Evolutionary conservation across 2,329 filamentous ascomycete species (phyloP).

Genomic region (Xylariaceae sp.): DNA sequence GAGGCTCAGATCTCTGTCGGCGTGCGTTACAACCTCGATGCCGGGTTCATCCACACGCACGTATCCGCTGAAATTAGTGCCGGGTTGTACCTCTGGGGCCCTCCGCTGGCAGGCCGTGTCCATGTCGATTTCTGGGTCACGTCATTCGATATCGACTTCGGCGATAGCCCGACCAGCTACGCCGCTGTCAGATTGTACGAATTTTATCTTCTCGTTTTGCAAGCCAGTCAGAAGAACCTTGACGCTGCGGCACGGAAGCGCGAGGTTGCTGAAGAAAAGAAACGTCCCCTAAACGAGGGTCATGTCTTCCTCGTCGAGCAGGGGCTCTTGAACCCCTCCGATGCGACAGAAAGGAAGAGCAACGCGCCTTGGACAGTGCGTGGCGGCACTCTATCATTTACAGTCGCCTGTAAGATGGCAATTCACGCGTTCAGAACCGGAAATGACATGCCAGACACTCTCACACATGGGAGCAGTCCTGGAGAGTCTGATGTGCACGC

Average conservation of each 20-base stretch:
- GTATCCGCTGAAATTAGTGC: conserved; percentile 29
- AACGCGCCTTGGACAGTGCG: conserved; percentile 18
- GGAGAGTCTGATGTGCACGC: conserved; percentile 3
- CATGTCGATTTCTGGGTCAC: conserved; percentile 32
- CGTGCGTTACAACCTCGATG: conserved; percentile 24
- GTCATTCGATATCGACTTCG: conserved; percentile 8
- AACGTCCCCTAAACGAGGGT: conserved; percentile 4
- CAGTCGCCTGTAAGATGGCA: conserved; percentile 19
- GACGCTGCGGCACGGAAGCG: neutral
- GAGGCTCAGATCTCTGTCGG: conserved; percentile 28
- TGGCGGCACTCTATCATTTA: conserved; percentile 20
- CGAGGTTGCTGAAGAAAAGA: neutral
- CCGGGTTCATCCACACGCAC: conserved; percentile 25
- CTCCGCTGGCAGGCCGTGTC: conserved; percentile 26
- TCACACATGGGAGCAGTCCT: neutral
- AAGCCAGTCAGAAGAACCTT: neutral
- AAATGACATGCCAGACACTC: neutral
- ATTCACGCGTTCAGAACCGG: conserved; percentile 7
- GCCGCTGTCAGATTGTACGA: conserved; percentile 3
- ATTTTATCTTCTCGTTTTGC: conserved; percentile 8
- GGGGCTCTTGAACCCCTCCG: conserved; percentile 9
- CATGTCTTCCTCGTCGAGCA: conserved; percentile 17
- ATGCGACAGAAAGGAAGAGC: conserved; percentile 6
- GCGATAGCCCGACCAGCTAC: neutral
- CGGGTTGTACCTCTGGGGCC: conserved; percentile 26